Evolutionary conservation across 73 alveolate species (phyloP).

Genomic region (Uronychia setigera): DNA sequence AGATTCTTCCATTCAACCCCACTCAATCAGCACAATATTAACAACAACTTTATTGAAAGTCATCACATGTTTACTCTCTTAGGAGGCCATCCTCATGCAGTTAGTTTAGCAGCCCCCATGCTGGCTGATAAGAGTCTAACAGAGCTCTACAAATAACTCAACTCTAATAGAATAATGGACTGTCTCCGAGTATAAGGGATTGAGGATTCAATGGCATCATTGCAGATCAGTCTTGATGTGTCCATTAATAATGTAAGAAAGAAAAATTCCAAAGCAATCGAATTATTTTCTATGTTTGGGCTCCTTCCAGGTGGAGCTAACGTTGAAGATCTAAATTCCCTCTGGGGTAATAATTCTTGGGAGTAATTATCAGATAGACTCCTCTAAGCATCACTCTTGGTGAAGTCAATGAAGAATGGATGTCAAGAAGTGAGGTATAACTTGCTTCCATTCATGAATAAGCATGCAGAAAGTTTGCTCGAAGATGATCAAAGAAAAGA

Average conservation of each 20-base stretch:
- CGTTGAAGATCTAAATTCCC: constrained; percentile 23
- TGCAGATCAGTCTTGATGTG: constrained; percentile 42
- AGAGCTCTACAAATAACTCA: constrained; percentile 38
- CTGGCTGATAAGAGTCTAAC: constrained; percentile 36
- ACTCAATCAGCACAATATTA: background rate
- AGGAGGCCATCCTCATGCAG: constrained; percentile 75
- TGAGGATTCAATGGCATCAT: constrained; percentile 46
- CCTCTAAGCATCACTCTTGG: constrained; percentile 18
- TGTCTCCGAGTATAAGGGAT: constrained; percentile 30
- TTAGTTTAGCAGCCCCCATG: constrained; percentile 67
- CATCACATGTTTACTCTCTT: constrained; percentile 36
- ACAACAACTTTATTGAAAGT: constrained; percentile 5
- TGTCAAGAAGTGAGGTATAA: constrained; percentile 9
- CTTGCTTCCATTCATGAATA: constrained; percentile 27
- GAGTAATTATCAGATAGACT: constrained; percentile 26
- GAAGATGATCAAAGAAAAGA: constrained; percentile 7
- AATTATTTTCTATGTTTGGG: constrained; percentile 45
- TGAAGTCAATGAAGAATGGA: constrained; percentile 13
- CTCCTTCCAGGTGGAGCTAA: constrained; percentile 60
- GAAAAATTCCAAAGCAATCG: constrained; percentile 25
- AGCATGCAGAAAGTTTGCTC: background rate
- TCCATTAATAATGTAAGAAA: constrained; percentile 33
- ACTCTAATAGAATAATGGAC: constrained; percentile 39
- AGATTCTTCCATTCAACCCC: background rate
- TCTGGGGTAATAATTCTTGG: constrained; percentile 50